Conservation (phyloP, 2,329 filamentous ascomycete genomes). For the Plenodomus biglobosus region DNA sequence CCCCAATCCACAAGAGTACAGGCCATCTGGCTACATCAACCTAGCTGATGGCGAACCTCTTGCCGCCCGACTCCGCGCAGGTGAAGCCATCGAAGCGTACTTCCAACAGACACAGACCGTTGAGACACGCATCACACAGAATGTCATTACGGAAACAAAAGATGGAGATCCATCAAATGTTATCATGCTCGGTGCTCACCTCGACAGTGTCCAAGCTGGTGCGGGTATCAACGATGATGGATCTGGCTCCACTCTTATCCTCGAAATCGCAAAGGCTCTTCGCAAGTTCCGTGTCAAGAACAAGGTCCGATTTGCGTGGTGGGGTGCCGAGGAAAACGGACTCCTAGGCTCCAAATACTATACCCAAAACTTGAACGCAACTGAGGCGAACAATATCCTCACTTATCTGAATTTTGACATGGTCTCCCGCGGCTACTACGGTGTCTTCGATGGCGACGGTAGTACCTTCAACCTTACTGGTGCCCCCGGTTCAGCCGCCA, state of each 20-base stretch:
- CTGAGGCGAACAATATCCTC: conserved; percentile 42
- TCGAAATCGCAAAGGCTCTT: conserved; percentile 43
- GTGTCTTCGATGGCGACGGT: conserved; percentile 46
- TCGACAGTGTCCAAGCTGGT: conserved; percentile 43
- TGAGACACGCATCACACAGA: conserved; percentile 54
- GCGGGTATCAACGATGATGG: conserved; percentile 49
- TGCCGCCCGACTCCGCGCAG: conserved; percentile 44
- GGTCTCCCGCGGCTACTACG: conserved; percentile 44
- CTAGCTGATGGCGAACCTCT: conserved; percentile 48
- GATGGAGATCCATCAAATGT: conserved; percentile 42
- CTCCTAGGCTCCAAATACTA: conserved; percentile 46
- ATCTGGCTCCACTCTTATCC: conserved; percentile 41
- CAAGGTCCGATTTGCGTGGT: conserved; percentile 47
- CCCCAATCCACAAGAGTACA: conserved; percentile 41
- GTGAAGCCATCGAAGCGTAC: conserved; percentile 45
- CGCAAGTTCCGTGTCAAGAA: conserved; percentile 45
- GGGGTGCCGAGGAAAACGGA: conserved; percentile 47
- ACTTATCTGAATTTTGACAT: conserved; percentile 50
- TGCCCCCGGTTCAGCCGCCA: conserved; percentile 36
- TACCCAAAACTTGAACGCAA: conserved; percentile 34
- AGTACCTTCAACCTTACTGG: conserved; percentile 38
- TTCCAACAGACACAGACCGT: conserved; percentile 51
- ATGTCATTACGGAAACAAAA: conserved; percentile 46
- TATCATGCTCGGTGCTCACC: conserved; percentile 45
- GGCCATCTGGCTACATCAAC: conserved; percentile 48